These are phyloP conservation scores for Prunella vulgaris DNA, from an alignment of 257 asterid genomes.

Conservation along the genomic window DNA sequence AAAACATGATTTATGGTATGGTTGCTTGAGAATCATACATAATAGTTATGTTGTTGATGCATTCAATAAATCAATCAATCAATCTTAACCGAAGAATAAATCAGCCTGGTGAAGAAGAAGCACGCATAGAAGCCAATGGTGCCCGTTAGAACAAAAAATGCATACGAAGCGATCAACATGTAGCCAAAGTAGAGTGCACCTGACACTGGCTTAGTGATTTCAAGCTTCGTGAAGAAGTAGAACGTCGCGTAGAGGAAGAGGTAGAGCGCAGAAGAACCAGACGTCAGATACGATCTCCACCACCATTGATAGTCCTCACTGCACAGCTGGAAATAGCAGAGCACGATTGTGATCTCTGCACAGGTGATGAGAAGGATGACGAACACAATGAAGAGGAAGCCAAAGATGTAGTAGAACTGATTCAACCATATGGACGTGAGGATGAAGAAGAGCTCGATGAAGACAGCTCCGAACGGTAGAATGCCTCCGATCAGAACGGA, in stretches of 20 bases:
- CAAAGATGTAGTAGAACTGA: conserved; percentile 85
- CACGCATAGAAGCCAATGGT: conserved; percentile 76
- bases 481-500: conserved; percentile 66
- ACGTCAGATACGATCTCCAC: conserved; percentile 76
- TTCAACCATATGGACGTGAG: conserved; percentile 83
- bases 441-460: conserved; percentile 75
- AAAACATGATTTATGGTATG: background rate
- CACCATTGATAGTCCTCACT: conserved; percentile 81
- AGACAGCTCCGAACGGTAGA: conserved; percentile 75
- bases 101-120: conserved; percentile 76
- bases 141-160: conserved; percentile 69
- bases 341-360: conserved; percentile 67
- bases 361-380: conserved; percentile 68
- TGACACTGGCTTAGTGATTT: conserved; percentile 64
- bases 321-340: conserved; percentile 82
- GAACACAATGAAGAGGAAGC: conserved; percentile 75
- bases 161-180: conserved; percentile 69
- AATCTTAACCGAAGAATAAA: conserved; percentile 81
- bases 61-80: conserved; percentile 37
- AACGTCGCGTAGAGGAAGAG: conserved; percentile 74
- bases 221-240: conserved; percentile 79
- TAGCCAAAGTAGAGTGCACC: conserved; percentile 77
- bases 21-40: conserved; percentile 13
- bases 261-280: conserved; percentile 70
- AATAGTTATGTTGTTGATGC: no score